phyloP scores from a whole-genome alignment of 2,329 filamentous ascomycete species.

The Calonectria pteridis region DNA sequence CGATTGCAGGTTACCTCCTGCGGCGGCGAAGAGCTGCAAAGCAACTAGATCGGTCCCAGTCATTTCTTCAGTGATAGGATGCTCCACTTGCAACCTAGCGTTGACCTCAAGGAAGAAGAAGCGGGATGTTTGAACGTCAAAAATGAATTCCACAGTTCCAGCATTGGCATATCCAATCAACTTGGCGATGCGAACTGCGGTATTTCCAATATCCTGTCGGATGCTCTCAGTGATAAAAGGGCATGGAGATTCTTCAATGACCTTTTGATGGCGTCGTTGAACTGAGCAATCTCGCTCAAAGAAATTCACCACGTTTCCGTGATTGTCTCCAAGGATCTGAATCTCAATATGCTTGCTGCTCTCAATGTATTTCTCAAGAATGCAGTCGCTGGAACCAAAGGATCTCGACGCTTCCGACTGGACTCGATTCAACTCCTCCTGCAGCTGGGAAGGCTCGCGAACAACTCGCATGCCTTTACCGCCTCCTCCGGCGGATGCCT shows the following conservation, averaged over 20 bases:
- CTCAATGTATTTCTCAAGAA: conserved; percentile 55
- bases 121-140: conserved; percentile 45
- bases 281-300: conserved; percentile 61
- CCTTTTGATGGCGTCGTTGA: conserved; percentile 60
- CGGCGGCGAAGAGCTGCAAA: conserved; percentile 21
- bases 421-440: conserved; percentile 38
- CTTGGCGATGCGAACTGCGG: conserved; percentile 47
- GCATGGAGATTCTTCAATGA: conserved; percentile 55
- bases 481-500: conserved; percentile 57
- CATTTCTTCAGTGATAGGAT: conserved; percentile 47
- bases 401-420: conserved; percentile 51
- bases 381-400: conserved; percentile 51
- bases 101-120: conserved; percentile 63
- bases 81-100: conserved; percentile 58
- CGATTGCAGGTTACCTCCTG: conserved; percentile 6
- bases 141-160: conserved; percentile 57
- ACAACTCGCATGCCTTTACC: conserved; percentile 54
- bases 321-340: conserved; percentile 57
- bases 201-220: conserved; percentile 47
- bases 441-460: conserved; percentile 33
- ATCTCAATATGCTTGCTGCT: conserved; percentile 58
- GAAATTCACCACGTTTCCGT: conserved; percentile 51
- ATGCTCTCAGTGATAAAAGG: conserved; percentile 29
- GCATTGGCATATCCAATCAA: conserved; percentile 51
- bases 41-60: conserved; percentile 26